Evolutionary conservation across 2,329 filamentous ascomycete genomes (phyloP), one percentile per base, ranked within the genome.

Genomic region (Ceratocystis papillata): DNA sequence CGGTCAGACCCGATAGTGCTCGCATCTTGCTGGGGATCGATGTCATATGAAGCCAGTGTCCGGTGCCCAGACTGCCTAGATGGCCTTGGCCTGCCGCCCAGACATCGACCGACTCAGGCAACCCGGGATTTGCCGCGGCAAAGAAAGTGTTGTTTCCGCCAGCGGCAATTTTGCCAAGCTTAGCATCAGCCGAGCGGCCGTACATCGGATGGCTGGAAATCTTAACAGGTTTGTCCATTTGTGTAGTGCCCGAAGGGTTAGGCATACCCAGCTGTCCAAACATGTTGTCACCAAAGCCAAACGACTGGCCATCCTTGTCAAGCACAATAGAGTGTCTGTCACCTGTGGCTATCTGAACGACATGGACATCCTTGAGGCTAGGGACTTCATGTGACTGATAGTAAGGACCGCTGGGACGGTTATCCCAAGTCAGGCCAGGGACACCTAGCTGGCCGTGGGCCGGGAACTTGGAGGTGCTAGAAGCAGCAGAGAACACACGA

Each of bases 21-120:
- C 93, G 94, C 70, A 97, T 83, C 75, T 94, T 96, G 67, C 83
- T 83, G 0, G 90, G 92, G 0, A 80, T 83, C 44, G 83, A 78
- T 70, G 96, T 92, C 0, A 93, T 80, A 75, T 97, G 94, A 30
- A 89, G 90, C 91, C 92, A 97, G 70, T 84, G 86, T 63, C 90
- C 91, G 61, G 86, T 96, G 63, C 91, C 94, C 0, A 97, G 81
- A 55, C 82, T 84, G 57, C 94, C 94, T 69, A 83, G 86, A 59
- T 96, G 90, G 4, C 94, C 94, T 69, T 88, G 85, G 15, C 94
- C 94, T 69, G 90, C 92, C 7, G 89, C 85, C 85, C 90, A 97
- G 0, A 89, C 86, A 73, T 97, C 94, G 17, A 85, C 83, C 25
- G 83, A 88, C 17, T 88, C 75, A 5, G 69, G 68, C 17, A 65